These are phyloP conservation scores for Diaporthe vaccinii DNA, from an alignment of 2,329 filamentous ascomycete species.

Conservation along the genomic window DNA sequence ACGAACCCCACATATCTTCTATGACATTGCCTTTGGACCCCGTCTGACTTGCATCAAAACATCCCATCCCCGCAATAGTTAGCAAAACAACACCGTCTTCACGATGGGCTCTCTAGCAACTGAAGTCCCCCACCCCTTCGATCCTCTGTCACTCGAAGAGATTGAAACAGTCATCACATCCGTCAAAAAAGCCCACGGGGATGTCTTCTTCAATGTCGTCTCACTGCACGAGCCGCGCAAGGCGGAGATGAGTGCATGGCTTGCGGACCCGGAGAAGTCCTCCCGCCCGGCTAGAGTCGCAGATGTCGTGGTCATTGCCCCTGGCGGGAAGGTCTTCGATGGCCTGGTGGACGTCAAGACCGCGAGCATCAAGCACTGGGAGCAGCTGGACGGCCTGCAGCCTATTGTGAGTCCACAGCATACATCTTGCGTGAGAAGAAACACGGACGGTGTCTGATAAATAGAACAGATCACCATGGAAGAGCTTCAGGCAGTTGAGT, in stretches of 20 bases:
- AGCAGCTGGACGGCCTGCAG: slow-evolving; percentile 81
- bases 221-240: slow-evolving; percentile 89
- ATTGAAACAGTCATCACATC: slow-evolving; percentile 79
- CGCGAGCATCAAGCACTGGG: slow-evolving; percentile 79
- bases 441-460: not conserved
- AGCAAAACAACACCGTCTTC: not conserved
- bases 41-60: not conserved
- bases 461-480: slow-evolving; percentile 84
- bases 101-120: slow-evolving; percentile 42
- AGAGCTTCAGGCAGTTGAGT: slow-evolving; percentile 85
- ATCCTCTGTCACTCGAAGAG: slow-evolving; percentile 80
- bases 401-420: slow-evolving; percentile 73
- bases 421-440: not conserved
- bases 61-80: not conserved
- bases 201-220: slow-evolving; percentile 88
- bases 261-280: slow-evolving; percentile 72
- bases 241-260: slow-evolving; percentile 84
- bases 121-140: slow-evolving; percentile 74
- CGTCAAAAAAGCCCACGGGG: slow-evolving; percentile 77
- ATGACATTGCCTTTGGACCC: not conserved
- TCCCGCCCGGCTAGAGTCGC: slow-evolving; percentile 79
- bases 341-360: slow-evolving; percentile 81
- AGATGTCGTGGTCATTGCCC: slow-evolving; percentile 85
- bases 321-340: slow-evolving; percentile 85
- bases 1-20: not conserved